Base-by-base conservation (phyloP, 257 asterid genomes). In the Vinca minor region DNA sequence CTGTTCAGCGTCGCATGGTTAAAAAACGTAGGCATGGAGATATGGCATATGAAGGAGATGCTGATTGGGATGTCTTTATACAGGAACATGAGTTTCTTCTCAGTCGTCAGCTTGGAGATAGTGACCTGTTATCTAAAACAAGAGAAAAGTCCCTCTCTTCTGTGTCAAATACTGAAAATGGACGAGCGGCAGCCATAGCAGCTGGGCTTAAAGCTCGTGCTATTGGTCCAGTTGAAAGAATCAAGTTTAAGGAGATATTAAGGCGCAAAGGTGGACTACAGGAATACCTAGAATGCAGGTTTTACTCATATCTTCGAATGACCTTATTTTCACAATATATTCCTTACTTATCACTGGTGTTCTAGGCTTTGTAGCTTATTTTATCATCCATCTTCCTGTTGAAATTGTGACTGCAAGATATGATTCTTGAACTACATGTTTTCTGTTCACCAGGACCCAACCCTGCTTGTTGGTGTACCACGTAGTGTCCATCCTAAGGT, bases 31-130 rank as follows among this genome's bases (percentile, higher is more conserved):
- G 94, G 83, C 91, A 87, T 54, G 86, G 85, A 46, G 99, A 93
- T 81, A 93, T 93, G 99, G 89, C 99, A 41, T 93, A 93, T 67
- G 99, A 89, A 81, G 99, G 97, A 44, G 99, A 93, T 81, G 81
- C 82, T 67, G 99, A 84, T 75, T 93, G 99, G 99, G 97, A 86
- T 14, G 73, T 82, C 69, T 73, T 89, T 73, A 79, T 81, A 71
- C 92, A 86, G 21, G 86, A 83, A 55, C 97, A 83, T 69, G 97
- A 82, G 68, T 77, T 87, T 76, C 78, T 82, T 44, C 72, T 60
- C 61, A 79, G 73, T 76, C 82, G 78, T 77, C 87, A 70, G 67
- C 63, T 63, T 57, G 79, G 75, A 62, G 87, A 84, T 62, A 26
- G 53, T 69, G 74, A 64, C 20, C 77, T 64, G 63, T 54, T 67